Conservation (phyloP, 306 rosid genomes). For the Boehmeria nivea region DNA sequence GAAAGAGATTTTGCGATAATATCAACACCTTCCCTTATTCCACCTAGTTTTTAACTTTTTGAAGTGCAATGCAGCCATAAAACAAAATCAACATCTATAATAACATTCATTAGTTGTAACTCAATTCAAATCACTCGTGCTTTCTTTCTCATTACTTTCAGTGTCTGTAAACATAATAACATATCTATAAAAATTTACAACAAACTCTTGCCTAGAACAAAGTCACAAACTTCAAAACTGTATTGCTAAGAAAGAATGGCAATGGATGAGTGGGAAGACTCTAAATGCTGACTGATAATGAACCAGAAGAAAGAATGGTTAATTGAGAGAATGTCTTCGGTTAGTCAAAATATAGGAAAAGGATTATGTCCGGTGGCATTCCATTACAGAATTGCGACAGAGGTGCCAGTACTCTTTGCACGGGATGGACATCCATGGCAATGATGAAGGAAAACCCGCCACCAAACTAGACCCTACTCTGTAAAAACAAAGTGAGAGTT, state of each 20-base stretch:
- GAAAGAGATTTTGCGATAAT: no score
- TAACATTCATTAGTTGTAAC: no score
- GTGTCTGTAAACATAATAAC: no score
- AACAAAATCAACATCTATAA: no score
- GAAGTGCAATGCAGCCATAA: no score
- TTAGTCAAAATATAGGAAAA: neutral
- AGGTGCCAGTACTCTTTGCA: conserved; percentile 70
- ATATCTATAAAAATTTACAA: no score
- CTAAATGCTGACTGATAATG: no score
- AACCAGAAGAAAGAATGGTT: neutral
- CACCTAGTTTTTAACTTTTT: no score
- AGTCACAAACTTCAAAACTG: neutral
- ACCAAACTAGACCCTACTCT: conserved; percentile 49
- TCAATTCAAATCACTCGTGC: no score
- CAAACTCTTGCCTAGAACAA: no score
- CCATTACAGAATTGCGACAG: conserved; percentile 56
- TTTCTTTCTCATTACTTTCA: neutral
- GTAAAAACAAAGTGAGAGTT: conserved; percentile 9
- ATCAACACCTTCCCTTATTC: no score
- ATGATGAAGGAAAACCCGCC: conserved; percentile 54
- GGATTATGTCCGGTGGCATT: conserved; percentile 36
- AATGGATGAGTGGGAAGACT: neutral
- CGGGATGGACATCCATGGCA: conserved; percentile 81
- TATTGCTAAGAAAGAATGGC: neutral
- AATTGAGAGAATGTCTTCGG: neutral